Evolutionary conservation across 805 yeast genomes (phyloP), one percentile per base, ranked within the genome.

Genomic region (Hyphopichia homilentoma): DNA sequence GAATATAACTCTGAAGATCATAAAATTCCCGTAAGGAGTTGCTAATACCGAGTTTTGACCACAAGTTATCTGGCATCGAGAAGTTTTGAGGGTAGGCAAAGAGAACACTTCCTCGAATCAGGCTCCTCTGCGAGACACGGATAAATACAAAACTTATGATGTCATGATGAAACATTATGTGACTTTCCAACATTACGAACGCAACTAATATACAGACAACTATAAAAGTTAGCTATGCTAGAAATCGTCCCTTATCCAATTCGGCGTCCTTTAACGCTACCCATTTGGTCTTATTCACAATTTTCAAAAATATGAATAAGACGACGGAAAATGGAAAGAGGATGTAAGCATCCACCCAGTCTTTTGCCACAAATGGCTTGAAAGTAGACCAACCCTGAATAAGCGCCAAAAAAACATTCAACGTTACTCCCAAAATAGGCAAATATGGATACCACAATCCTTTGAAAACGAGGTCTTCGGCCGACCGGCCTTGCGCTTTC

Each of bases 321-420:
- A 78, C 44, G 17, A 66, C 58, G 40, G 77, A 79, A 11, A 79
- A 57, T 1, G 87, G 85, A 9, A 81, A 43, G 46, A 81, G 51
- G 38, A 81, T 72, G 47, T 81, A 81, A 4, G 80, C 75, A 50
- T 80, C 87, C 15, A 65, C 69, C 40, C 59, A 65, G 38, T 59
- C 54, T 11, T 47, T 57, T 6, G 65, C 69, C 30, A 64, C 63
- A 45, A 77, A 80, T 2, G 85, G 86, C 33, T 67, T 65, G 38
- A 80, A 71, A 23, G 71, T 62, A 2, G 80, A 61, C 84, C 84
- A 80, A 5, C 85, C 84, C 52, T 80, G 86, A 17, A 80, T 70
- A 20, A 79, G 50, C 2, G 75, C 79, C 36, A 80, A 57, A 34
- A 80, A 68, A 2, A 68, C 40, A 47, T 75, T 78, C 29, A 75